Evolutionary conservation across 148 eudicot species (phyloP).

Genomic region (Fagopyrum esculentum): DNA sequence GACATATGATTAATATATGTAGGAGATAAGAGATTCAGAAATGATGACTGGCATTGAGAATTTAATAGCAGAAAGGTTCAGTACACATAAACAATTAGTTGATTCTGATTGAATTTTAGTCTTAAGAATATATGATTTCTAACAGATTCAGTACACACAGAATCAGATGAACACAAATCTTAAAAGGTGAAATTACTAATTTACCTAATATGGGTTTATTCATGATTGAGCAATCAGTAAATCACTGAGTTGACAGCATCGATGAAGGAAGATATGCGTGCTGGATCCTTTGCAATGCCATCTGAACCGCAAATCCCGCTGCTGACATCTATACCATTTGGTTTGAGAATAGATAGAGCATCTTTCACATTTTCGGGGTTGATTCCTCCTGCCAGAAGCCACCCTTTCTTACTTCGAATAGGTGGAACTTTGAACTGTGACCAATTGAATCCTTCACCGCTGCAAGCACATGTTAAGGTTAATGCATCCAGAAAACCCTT

Average conservation of each 20-base stretch:
- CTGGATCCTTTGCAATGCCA: slow-evolving; percentile 64
- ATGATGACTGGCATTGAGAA: background rate
- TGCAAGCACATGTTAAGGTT: slow-evolving; percentile 22
- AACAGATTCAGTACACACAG: background rate
- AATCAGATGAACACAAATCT: background rate
- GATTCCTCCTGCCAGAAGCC: slow-evolving; percentile 93
- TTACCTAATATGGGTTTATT: background rate
- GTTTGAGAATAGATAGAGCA: slow-evolving; percentile 60
- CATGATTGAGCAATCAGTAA: slow-evolving; percentile 23
- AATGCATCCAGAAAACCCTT: background rate
- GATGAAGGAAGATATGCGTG: slow-evolving; percentile 57
- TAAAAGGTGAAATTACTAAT: background rate
- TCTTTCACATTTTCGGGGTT: slow-evolving; percentile 53
- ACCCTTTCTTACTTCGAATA: slow-evolving; percentile 65
- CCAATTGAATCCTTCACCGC: slow-evolving; percentile 91
- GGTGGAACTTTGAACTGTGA: slow-evolving; percentile 56
- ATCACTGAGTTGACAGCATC: slow-evolving; percentile 48
- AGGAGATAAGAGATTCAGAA: background rate
- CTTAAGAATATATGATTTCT: background rate
- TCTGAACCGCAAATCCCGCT: slow-evolving; percentile 81
- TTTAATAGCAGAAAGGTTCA: too few species aligned
- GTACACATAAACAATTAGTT: too few species aligned
- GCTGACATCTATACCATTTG: slow-evolving; percentile 82
- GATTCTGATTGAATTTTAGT: background rate
- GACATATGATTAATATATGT: too few species aligned